Evolutionary conservation across 1,284 basidiomycete genomes (phyloP).

Genomic region (Irpex sp.): DNA sequence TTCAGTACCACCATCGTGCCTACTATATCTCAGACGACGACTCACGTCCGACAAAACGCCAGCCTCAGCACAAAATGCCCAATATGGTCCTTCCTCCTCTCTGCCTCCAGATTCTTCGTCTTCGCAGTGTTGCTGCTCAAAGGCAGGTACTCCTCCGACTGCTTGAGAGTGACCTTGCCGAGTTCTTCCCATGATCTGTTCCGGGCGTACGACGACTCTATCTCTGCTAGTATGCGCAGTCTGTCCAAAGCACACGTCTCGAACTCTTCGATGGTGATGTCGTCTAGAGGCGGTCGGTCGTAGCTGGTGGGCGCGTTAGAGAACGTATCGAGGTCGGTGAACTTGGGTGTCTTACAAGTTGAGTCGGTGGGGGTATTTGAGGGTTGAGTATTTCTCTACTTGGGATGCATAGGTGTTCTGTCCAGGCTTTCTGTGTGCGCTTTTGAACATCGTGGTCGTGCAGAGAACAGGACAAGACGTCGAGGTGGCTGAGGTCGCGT

Average conservation of each 20-base stretch:
- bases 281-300: constrained; percentile 42
- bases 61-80: constrained; percentile 94
- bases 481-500: background rate
- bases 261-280: constrained; percentile 96
- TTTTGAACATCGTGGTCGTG: constrained; percentile 6
- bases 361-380: constrained; percentile 19
- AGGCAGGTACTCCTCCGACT: constrained; percentile 72
- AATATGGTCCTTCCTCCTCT: constrained; percentile 86
- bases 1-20: background rate
- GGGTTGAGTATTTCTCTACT: constrained; percentile 26
- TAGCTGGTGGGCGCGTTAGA: constrained; percentile 1
- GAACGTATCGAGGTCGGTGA: background rate
- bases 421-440: constrained; percentile 5
- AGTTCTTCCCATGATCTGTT: constrained; percentile 81
- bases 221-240: constrained; percentile 88
- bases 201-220: constrained; percentile 89
- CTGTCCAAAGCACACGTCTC: constrained; percentile 90
- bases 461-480: background rate
- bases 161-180: constrained; percentile 53
- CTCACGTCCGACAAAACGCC: constrained; percentile 95
- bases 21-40: constrained; percentile 18
- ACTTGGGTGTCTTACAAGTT: constrained; percentile 5
- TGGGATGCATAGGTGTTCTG: constrained; percentile 11
- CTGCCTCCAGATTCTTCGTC: constrained; percentile 47
- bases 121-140: constrained; percentile 61